phyloP scores from a whole-genome alignment of 2,329 filamentous ascomycete species.

The Trichoderma atroviride region DNA sequence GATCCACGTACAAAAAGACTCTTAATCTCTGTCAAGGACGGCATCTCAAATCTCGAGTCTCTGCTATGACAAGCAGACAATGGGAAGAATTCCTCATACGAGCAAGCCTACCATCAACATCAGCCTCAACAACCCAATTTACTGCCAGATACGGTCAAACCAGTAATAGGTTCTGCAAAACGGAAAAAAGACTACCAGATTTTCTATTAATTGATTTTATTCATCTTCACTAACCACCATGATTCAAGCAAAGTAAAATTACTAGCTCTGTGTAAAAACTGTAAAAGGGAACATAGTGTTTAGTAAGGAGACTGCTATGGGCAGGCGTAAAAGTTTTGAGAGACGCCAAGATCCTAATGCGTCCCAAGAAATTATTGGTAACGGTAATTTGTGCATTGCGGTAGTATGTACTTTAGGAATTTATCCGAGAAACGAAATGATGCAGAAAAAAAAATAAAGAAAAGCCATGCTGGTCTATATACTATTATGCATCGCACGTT shows the following conservation, averaged over 20 bases:
- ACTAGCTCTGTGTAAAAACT: no score
- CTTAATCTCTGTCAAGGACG: background rate
- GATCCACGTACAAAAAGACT: background rate
- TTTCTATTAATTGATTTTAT: no score
- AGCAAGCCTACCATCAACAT: background rate
- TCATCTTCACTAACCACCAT: no score
- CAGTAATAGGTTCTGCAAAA: background rate
- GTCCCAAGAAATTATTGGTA: no score
- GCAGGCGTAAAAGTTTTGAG: no score
- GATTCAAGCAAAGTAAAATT: no score
- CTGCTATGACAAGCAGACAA: background rate
- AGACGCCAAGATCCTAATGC: no score
- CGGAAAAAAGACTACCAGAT: no score
- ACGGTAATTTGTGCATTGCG: background rate
- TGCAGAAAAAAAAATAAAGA: background rate
- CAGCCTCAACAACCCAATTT: background rate
- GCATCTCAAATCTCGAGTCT: background rate
- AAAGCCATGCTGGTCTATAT: slow-evolving; percentile 14
- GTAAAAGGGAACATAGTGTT: no score
- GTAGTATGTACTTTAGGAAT: slow-evolving; percentile 8
- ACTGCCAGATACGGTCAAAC: background rate
- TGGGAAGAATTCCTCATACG: background rate
- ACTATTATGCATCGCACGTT: slow-evolving; percentile 12
- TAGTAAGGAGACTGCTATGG: no score
- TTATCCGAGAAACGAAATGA: background rate